These are phyloP conservation scores for Neoascochyta sp. DNA, from an alignment of 2,329 filamentous ascomycete species.

Conservation along the genomic window DNA sequence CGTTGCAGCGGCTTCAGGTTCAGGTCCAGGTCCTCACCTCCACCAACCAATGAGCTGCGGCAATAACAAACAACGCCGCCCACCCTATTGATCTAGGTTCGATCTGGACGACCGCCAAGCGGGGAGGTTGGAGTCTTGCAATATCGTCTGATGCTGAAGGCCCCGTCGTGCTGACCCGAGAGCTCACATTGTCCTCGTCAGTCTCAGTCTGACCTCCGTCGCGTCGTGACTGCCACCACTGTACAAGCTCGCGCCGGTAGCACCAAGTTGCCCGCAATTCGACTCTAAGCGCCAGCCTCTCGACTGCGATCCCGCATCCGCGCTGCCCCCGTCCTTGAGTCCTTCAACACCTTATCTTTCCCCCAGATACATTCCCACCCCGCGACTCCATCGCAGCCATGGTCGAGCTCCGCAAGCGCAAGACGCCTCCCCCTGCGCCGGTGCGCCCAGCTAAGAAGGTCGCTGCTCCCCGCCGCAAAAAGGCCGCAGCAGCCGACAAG, in stretches of 20 bases:
- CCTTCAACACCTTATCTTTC: too few species aligned
- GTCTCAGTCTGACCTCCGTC: neutral
- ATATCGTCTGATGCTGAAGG: neutral
- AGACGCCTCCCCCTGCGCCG: conserved; percentile 51
- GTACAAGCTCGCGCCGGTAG: too few species aligned
- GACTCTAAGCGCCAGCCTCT: neutral
- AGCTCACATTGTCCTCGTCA: conserved; percentile 1
- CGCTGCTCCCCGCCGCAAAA: conserved; percentile 40
- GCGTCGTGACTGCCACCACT: too few species aligned
- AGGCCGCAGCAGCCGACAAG: conserved; percentile 21
- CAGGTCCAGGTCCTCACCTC: conserved; percentile 21
- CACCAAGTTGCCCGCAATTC: too few species aligned
- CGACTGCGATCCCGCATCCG: neutral
- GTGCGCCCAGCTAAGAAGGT: conserved; percentile 49
- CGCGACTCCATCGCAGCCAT: conserved; percentile 32
- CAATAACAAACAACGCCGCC: conserved; percentile 23
- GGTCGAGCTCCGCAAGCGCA: conserved; percentile 63
- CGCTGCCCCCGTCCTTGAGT: too few species aligned
- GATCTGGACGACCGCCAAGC: conserved; percentile 29
- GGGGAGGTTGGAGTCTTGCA: conserved; percentile 23
- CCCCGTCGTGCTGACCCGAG: conserved; percentile 2
- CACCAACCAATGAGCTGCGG: conserved; percentile 30
- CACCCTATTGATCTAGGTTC: conserved; percentile 37
- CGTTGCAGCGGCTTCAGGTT: conserved; percentile 16
- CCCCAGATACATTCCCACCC: too few species aligned